A percentile compares a stretch with the other conserved stretches of the same genome.
phyloP scores from a whole-genome alignment of 2,329 filamentous ascomycete species.

The Biscogniauxia mediterranea region DNA sequence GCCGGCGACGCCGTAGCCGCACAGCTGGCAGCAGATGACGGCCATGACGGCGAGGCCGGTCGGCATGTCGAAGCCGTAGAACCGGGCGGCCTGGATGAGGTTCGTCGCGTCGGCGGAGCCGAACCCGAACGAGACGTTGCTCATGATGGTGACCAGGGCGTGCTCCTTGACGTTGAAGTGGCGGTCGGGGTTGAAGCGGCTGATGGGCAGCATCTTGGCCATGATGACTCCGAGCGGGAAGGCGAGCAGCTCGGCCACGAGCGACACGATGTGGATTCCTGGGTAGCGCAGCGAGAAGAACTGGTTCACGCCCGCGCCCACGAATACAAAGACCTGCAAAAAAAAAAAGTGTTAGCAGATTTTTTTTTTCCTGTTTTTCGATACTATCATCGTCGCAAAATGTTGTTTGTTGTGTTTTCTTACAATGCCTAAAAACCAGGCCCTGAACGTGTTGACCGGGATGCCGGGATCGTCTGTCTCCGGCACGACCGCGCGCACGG shows the following conservation, averaged over 20 bases:
- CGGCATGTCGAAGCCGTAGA: conserved; percentile 40
- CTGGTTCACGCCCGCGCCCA: conserved; percentile 47
- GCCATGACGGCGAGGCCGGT: conserved; percentile 25
- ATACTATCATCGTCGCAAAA: no score
- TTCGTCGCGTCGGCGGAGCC: conserved; percentile 45
- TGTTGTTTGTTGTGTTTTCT: no score
- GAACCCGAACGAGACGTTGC: conserved; percentile 47
- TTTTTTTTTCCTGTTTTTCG: no score
- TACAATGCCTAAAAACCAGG: conserved; percentile 44
- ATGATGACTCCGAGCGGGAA: conserved; percentile 41
- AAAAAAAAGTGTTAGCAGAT: conserved; percentile 5
- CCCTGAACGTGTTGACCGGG: conserved; percentile 44
- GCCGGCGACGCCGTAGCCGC: conserved; percentile 48
- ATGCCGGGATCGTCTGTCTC: conserved; percentile 34
- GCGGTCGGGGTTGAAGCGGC: conserved; percentile 40
- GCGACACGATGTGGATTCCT: conserved; percentile 42
- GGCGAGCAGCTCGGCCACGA: conserved; percentile 44
- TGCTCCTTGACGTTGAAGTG: conserved; percentile 49
- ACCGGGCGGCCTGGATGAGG: conserved; percentile 41
- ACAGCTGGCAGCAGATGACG: conserved; percentile 27
- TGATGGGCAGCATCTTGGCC: conserved; percentile 39
- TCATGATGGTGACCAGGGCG: conserved; percentile 45
- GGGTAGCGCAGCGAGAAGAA: conserved; percentile 48
- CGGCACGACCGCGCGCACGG: conserved; percentile 33
- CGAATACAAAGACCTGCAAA: conserved; percentile 43